Evolutionary conservation across 257 asterid genomes (phyloP).

Genomic region (Capsicum rhomboideum): DNA sequence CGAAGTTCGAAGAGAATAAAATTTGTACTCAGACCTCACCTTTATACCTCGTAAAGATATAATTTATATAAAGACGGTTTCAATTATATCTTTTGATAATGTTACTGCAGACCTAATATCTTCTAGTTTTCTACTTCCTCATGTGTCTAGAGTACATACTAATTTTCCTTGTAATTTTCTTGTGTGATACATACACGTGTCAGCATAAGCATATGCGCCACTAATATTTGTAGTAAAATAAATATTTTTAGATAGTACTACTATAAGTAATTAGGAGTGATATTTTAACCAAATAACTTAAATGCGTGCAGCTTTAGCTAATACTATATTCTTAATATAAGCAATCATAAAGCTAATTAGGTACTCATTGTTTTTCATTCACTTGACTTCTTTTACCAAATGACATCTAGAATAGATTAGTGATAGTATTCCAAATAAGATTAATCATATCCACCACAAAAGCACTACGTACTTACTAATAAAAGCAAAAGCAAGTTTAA

Average conservation of each 20-base stretch:
- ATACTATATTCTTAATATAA: background rate
- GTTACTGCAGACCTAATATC: background rate
- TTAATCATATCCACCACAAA: background rate
- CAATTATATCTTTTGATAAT: background rate
- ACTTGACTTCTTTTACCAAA: background rate
- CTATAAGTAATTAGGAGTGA: background rate
- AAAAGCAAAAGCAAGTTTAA: background rate
- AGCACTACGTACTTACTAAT: background rate
- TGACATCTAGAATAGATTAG: background rate
- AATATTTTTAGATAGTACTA: background rate
- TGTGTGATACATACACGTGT: background rate
- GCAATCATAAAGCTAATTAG: background rate
- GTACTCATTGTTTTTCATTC: background rate
- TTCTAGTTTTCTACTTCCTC: too few relatives aligned
- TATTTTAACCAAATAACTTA: background rate
- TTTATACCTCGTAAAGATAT: too few relatives aligned
- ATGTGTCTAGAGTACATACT: too few relatives aligned
- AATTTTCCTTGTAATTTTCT: background rate
- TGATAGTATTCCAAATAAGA: background rate
- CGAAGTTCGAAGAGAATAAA: too few relatives aligned
- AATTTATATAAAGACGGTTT: too few relatives aligned
- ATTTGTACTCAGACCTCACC: too few relatives aligned
- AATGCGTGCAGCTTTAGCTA: background rate
- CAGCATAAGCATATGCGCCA: background rate
- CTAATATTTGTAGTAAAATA: background rate